Percentiles rank a stretch among this genome's conserved stretches.
Evolutionary conservation across 768 basidiomycete genomes (phyloP).

Genomic region (Amylocystis lapponica): DNA sequence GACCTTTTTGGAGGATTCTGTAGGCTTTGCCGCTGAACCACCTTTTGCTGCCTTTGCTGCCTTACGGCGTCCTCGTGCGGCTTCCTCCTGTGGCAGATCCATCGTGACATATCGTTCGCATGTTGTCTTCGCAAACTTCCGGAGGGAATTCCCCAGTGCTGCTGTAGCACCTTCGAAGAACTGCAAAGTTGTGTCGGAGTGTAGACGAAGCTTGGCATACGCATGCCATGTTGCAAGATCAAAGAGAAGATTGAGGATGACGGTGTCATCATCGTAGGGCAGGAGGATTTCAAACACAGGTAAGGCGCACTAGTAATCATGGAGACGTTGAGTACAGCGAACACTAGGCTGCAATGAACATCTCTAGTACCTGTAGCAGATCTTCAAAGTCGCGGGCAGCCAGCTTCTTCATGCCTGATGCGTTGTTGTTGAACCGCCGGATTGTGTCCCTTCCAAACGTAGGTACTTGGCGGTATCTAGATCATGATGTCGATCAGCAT

Average conservation of each 20-base stretch:
- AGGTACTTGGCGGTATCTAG: slow-evolving; percentile 4
- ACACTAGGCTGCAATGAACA: neutral
- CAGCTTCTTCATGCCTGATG: slow-evolving; percentile 19
- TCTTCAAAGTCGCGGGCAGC: slow-evolving; percentile 26
- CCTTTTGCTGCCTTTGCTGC: neutral
- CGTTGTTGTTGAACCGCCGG: slow-evolving; percentile 17
- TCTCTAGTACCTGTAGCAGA: slow-evolving; percentile 21
- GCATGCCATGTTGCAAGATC: slow-evolving; percentile 32
- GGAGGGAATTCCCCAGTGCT: slow-evolving; percentile 25
- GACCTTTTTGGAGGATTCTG: neutral
- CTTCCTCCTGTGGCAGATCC: slow-evolving; percentile 34
- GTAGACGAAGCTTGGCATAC: slow-evolving; percentile 35
- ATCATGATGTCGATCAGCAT: neutral
- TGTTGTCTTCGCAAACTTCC: slow-evolving; percentile 24
- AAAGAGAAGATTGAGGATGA: slow-evolving; percentile 30
- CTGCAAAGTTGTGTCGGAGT: slow-evolving; percentile 28
- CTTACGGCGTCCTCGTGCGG: slow-evolving; percentile 11
- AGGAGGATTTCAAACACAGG: slow-evolving; percentile 32
- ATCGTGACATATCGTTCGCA: slow-evolving; percentile 22
- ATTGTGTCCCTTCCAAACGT: slow-evolving; percentile 22
- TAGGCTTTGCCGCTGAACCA: too few species aligned
- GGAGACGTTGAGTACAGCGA: too few species aligned
- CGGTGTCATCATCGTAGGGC: slow-evolving; percentile 10
- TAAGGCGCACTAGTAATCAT: slow-evolving; percentile 23
- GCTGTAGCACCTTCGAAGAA: slow-evolving; percentile 22